Conservation (phyloP, 2,329 filamentous ascomycete species). For the Zasmidium cellare region DNA sequence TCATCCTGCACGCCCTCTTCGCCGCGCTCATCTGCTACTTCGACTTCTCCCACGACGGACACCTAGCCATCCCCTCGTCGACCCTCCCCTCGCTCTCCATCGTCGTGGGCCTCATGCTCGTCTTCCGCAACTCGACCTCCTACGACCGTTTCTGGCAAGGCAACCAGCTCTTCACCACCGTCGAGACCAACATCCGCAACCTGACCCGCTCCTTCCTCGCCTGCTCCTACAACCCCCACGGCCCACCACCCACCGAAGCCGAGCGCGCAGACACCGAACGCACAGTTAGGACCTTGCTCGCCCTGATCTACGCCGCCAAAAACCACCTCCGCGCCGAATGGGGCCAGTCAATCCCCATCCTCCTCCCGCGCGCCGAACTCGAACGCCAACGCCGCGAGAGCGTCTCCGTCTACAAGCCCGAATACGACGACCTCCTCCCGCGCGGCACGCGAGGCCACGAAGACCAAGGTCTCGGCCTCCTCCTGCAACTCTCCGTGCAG, state of each 20-base stretch:
- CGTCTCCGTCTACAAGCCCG: slow-evolving; percentile 32
- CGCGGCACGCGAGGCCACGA: slow-evolving; percentile 46
- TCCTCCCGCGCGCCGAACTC: slow-evolving; percentile 24
- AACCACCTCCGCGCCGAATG: slow-evolving; percentile 65
- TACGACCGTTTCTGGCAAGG: slow-evolving; percentile 64
- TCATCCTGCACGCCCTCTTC: slow-evolving; percentile 59
- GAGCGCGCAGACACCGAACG: slow-evolving; percentile 61
- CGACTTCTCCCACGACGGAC: slow-evolving; percentile 44
- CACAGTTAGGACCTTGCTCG: slow-evolving; percentile 59
- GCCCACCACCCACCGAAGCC: slow-evolving; percentile 34
- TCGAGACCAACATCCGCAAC: slow-evolving; percentile 61
- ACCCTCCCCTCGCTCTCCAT: slow-evolving; percentile 66
- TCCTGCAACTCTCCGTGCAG: slow-evolving; percentile 61
- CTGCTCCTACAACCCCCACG: slow-evolving; percentile 39
- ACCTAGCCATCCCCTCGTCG: slow-evolving; percentile 57
- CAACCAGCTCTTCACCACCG: slow-evolving; percentile 51
- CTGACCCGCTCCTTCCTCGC: slow-evolving; percentile 58
- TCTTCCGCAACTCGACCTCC: slow-evolving; percentile 64
- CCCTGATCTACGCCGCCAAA: slow-evolving; percentile 64
- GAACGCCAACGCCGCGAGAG: slow-evolving; percentile 29
- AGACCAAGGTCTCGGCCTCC: slow-evolving; percentile 59
- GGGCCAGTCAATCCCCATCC: slow-evolving; percentile 45
- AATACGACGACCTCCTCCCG: slow-evolving; percentile 38
- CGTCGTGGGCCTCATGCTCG: slow-evolving; percentile 67
- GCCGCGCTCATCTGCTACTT: slow-evolving; percentile 60